Conservation (phyloP, 306 rosid species). For the Prunus persica region DNA sequence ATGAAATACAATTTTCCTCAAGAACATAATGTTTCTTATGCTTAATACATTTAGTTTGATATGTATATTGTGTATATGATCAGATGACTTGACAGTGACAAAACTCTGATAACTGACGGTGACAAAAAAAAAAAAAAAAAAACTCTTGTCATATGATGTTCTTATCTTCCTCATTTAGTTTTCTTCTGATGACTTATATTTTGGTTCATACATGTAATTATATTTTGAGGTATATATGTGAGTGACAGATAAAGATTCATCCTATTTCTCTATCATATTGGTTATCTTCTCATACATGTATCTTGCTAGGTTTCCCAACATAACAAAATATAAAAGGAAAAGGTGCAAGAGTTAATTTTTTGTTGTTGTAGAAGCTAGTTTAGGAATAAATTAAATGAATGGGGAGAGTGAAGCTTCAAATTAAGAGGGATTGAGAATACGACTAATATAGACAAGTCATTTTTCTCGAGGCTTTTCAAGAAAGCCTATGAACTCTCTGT, state of each 20-base stretch:
- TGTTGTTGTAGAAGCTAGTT: too few relatives aligned
- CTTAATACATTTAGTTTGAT: too few relatives aligned
- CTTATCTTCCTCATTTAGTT: background rate
- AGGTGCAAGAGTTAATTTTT: too few relatives aligned
- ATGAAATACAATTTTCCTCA: too few relatives aligned
- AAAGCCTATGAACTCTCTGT: constrained; percentile 77
- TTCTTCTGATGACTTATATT: background rate
- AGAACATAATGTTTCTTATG: too few relatives aligned
- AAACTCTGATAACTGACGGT: too few relatives aligned
- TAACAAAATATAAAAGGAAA: background rate
- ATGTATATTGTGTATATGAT: too few relatives aligned
- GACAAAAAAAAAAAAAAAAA: too few relatives aligned
- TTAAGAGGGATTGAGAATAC: constrained; percentile 57
- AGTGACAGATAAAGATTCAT: background rate
- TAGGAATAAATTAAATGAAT: background rate
- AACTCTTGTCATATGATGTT: too few relatives aligned
- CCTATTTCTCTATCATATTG: background rate
- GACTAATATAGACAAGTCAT: constrained; percentile 69
- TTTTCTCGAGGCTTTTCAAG: constrained; percentile 67
- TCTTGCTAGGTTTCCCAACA: background rate
- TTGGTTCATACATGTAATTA: too few relatives aligned
- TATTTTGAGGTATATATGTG: background rate
- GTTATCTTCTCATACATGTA: background rate
- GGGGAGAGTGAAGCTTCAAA: constrained; percentile 75
- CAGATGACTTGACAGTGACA: too few relatives aligned